phyloP scores from a whole-genome alignment of 345 rosid species.

The Rhodomyrtus tomentosa region DNA sequence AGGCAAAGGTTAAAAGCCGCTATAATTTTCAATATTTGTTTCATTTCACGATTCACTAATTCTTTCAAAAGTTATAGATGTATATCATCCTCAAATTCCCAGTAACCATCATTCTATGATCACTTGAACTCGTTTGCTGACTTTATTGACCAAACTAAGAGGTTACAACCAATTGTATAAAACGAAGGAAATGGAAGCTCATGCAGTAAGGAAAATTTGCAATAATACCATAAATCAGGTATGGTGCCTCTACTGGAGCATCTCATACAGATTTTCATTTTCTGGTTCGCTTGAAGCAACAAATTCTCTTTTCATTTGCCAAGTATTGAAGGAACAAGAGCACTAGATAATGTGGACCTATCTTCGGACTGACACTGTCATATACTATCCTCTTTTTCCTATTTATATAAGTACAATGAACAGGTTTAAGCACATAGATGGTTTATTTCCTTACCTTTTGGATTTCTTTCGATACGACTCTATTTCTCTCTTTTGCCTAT shows the following conservation, averaged over 20 bases:
- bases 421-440: not conserved
- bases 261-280: not conserved
- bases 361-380: not conserved
- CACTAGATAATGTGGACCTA: not conserved
- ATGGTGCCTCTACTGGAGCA: not conserved
- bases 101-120: not conserved
- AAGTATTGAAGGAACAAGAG: not conserved
- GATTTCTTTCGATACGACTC: not conserved
- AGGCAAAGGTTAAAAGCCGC: not conserved
- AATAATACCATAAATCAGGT: not conserved
- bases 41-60: not conserved
- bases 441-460: not conserved
- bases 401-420: not conserved
- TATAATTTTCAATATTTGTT: not conserved
- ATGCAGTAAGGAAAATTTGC: not conserved
- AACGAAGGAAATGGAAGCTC: not conserved
- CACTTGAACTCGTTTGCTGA: not conserved
- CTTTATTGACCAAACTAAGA: not conserved
- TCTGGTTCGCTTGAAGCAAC: not conserved
- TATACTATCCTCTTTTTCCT: not conserved
- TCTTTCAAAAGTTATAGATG: not conserved
- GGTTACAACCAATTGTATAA: not conserved
- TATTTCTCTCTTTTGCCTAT: not conserved
- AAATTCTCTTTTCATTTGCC: not conserved
- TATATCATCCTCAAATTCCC: not conserved